These are phyloP conservation scores for Hordeum marinum DNA, from an alignment of 176 grass and related monocot genomes.

Conservation along the genomic window DNA sequence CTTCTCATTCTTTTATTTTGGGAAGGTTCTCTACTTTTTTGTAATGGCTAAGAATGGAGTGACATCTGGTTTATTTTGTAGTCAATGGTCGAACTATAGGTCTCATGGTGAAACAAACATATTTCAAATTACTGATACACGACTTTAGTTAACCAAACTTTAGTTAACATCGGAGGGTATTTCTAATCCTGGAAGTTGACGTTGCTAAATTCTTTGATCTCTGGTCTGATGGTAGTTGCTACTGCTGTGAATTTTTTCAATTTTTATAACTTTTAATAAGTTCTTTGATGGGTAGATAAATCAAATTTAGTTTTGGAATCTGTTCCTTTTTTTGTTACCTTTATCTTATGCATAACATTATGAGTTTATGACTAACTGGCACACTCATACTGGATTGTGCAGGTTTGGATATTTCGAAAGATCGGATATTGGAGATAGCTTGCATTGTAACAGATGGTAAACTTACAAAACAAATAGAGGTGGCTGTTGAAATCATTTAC, in stretches of 20 bases:
- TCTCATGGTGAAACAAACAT: neutral
- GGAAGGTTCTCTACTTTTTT: neutral
- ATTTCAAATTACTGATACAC: neutral
- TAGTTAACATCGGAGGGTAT: neutral
- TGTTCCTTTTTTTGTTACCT: neutral
- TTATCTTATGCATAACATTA: neutral
- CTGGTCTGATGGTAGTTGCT: neutral
- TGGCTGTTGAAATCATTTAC: slow-evolving; percentile 13
- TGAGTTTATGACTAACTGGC: slow-evolving; percentile 16
- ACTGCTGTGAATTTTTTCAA: neutral
- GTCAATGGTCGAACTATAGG: neutral
- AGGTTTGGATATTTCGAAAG: slow-evolving; percentile 83
- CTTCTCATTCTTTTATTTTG: neutral
- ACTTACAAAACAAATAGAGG: slow-evolving; percentile 80
- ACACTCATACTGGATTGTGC: slow-evolving; percentile 18
- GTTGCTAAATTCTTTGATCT: neutral
- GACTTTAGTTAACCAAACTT: neutral
- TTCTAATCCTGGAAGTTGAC: neutral
- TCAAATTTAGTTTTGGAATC: neutral
- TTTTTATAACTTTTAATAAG: neutral
- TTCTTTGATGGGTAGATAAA: neutral
- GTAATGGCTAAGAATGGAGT: neutral
- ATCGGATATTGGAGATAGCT: slow-evolving; percentile 90
- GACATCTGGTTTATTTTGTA: neutral
- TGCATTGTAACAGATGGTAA: slow-evolving; percentile 87